phyloP scores from a whole-genome alignment of 2,329 filamentous ascomycete genomes.

The Raffaelea deltoideospora region DNA sequence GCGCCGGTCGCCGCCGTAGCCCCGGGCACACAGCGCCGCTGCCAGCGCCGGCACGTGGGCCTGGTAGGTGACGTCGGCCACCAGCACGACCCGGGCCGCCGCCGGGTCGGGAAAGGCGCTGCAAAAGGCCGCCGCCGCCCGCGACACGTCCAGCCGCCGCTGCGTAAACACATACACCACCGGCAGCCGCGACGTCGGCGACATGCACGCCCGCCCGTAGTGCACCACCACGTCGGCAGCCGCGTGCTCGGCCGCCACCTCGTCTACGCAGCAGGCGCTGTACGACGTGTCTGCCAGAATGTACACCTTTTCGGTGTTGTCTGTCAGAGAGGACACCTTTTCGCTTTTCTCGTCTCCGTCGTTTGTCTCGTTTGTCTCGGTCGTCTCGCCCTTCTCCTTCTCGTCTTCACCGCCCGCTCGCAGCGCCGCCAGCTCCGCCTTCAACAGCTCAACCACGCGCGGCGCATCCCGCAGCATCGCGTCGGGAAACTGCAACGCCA shows the following conservation, averaged over 20 bases:
- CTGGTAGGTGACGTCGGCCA: constrained; percentile 81
- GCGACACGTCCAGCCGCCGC: constrained; percentile 48
- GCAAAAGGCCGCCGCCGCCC: constrained; percentile 45
- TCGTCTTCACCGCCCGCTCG: not conserved
- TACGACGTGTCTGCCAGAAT: constrained; percentile 94
- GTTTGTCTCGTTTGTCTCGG: not conserved
- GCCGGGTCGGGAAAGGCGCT: constrained; percentile 48
- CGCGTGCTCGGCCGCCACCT: constrained; percentile 88
- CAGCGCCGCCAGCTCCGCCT: constrained; percentile 15
- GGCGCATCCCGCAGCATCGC: constrained; percentile 79
- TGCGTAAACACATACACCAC: constrained; percentile 85
- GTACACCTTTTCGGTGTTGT: constrained; percentile 46
- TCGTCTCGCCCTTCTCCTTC: constrained; percentile 1
- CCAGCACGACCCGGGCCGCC: constrained; percentile 52
- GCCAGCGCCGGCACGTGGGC: constrained; percentile 52
- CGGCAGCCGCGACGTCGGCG: constrained; percentile 71
- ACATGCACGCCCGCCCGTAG: constrained; percentile 84
- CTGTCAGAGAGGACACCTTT: no score
- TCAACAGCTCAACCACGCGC: constrained; percentile 55
- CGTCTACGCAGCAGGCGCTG: constrained; percentile 91
- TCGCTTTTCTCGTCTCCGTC: constrained; percentile 2
- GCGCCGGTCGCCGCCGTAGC: constrained; percentile 61
- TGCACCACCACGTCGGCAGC: constrained; percentile 85
- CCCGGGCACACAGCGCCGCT: constrained; percentile 35
- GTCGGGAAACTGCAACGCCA: constrained; percentile 94